Base-by-base conservation (phyloP, 768 basidiomycete species). In the Boletus subcaerulescens region DNA sequence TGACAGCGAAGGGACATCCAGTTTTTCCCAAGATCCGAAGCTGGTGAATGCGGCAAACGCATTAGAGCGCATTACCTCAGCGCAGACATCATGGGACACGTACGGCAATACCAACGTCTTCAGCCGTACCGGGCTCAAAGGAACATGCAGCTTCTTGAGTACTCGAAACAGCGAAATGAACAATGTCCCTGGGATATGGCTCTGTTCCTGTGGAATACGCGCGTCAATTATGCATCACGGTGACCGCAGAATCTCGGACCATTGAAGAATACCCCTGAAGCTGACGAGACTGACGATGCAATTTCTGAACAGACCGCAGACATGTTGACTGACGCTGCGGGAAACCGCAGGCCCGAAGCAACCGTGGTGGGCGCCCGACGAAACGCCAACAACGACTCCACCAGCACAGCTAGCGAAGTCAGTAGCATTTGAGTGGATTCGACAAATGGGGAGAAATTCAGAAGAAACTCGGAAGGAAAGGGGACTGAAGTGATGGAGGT, bases 41-140 rank as follows among this genome's bases (percentile, higher is more conserved):
- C 84, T 85, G 55, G 24, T 12, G 29, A 41, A 49, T 17, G 17
- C 12, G 36, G 33, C n/a, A 18, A 15, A 20, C 11, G 20, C 3
- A 41, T 55, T 3, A 59, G 48, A 40, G 5, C 41, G 15, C 11
- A 22, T 7, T 33, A 18, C n/a, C 29, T 50, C 40, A 6, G 42
- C 10, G 10, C 26, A 26, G 7, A 45, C 18, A 18, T 26, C n/a
- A n/a, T n/a, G n/a, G 18, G 33, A 42, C 41, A 58, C 68, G 45
- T 46, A 86, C 85, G 29, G 80, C 79, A 7, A 62, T 68, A 1
- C 73, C 75, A 32, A 86, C 69, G 55, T 87, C 84, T n/a, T 74
- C 73, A 2, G 78, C 71, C 1, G 76, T 81, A 2, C 79, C 81
- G 9, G 84, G 84, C 61, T 84, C 80, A 11, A 86, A 81, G 15